phyloP scores from a whole-genome alignment of 1,139 yeast species.

The Saccharomyces hybrid region DNA sequence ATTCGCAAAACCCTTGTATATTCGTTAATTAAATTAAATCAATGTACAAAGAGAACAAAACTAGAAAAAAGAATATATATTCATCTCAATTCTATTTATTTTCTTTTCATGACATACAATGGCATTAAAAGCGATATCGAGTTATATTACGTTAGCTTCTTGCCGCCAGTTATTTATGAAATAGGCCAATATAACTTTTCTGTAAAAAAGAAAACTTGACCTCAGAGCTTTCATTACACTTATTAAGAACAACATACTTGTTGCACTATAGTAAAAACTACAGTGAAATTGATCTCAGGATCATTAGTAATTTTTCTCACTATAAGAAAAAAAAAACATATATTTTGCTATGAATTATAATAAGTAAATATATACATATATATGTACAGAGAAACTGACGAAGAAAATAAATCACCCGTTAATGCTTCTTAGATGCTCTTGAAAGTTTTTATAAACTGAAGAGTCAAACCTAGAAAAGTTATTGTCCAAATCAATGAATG shows the following conservation, averaged over 20 bases:
- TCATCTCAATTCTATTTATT: not conserved
- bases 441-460: conserved; percentile 44
- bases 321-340: not conserved
- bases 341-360: not conserved
- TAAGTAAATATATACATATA: not conserved
- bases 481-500: conserved; percentile 55
- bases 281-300: not conserved
- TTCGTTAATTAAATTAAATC: not conserved
- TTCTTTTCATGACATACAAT: not conserved
- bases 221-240: not conserved
- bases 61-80: not conserved
- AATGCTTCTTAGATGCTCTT: conserved; percentile 32
- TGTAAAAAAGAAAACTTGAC: not conserved
- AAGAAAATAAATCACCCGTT: not conserved
- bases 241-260: not conserved
- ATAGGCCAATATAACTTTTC: not conserved
- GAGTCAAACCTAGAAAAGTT: conserved; percentile 52
- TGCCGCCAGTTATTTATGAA: not conserved
- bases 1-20: not conserved
- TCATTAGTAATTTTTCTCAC: not conserved
- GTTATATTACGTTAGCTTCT: not conserved
- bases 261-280: not conserved
- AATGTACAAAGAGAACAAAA: not conserved
- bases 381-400: not conserved
- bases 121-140: not conserved